A percentile compares a stretch with the other conserved stretches of the same genome.
Evolutionary conservation across 176 grass and related monocot genomes (phyloP).

Genomic region (Aechmea fasciata): DNA sequence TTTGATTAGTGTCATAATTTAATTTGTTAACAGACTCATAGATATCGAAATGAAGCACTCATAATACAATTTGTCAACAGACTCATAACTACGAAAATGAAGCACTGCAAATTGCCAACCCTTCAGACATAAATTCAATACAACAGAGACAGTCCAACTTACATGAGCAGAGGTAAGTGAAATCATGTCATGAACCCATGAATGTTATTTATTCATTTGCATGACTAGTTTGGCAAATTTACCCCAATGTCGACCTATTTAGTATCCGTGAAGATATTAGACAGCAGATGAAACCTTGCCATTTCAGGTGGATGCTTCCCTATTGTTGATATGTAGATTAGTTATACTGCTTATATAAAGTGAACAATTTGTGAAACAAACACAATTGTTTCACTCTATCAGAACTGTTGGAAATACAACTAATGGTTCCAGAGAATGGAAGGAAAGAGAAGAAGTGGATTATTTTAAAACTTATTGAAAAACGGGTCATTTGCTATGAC

Average conservation of each 20-base stretch:
- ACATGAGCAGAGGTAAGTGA: too few relatives aligned
- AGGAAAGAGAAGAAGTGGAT: not conserved
- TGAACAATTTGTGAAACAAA: too few relatives aligned
- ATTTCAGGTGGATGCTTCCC: too few relatives aligned
- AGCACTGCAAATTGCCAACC: not conserved
- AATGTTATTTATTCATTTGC: too few relatives aligned
- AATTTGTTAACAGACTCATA: not conserved
- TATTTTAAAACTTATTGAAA: not conserved
- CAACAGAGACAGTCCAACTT: not conserved
- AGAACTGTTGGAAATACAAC: not conserved
- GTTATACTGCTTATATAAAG: too few relatives aligned
- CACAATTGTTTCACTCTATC: too few relatives aligned
- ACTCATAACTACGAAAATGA: not conserved
- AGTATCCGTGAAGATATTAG: too few relatives aligned
- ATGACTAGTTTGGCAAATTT: too few relatives aligned
- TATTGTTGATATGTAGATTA: too few relatives aligned
- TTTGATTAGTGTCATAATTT: not conserved
- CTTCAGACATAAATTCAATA: not conserved
- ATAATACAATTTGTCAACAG: not conserved
- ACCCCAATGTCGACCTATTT: too few relatives aligned
- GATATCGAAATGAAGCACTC: not conserved
- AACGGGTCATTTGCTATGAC: not conserved
- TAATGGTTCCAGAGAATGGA: not conserved
- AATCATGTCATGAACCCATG: too few relatives aligned
- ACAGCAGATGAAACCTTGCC: too few relatives aligned